Percentiles rank a stretch among this genome's conserved stretches.
These are phyloP conservation scores for Pseudocercospora musae DNA, from an alignment of 2,329 filamentous ascomycete genomes.

Conservation along the genomic window DNA sequence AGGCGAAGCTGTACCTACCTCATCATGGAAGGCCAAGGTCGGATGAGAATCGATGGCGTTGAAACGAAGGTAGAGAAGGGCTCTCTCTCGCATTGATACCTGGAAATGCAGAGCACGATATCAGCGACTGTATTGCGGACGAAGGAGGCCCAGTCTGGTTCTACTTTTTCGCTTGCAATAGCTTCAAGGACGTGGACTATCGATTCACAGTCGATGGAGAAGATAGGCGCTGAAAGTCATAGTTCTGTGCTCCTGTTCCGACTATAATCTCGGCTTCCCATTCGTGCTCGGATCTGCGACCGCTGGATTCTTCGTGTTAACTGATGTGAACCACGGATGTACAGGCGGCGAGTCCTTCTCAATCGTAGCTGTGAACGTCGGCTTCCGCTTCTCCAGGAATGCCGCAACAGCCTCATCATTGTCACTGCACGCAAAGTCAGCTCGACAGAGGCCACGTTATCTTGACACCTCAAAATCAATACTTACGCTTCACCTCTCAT, in stretches of 20 bases:
- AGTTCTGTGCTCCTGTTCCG: not conserved
- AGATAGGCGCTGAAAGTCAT: not conserved
- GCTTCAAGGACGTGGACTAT: slow-evolving; percentile 12
- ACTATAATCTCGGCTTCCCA: slow-evolving; percentile 17
- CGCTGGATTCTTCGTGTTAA: slow-evolving; percentile 20
- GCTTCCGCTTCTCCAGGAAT: slow-evolving; percentile 22
- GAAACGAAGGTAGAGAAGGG: slow-evolving; percentile 35
- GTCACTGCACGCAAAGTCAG: slow-evolving; percentile 6
- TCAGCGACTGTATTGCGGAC: slow-evolving; percentile 16
- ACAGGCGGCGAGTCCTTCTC: slow-evolving; percentile 21
- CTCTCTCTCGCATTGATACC: slow-evolving; percentile 41
- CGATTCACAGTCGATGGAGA: slow-evolving; percentile 4
- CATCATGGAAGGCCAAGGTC: slow-evolving; percentile 38
- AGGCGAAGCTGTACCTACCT: slow-evolving; percentile 47
- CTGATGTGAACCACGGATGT: slow-evolving; percentile 18
- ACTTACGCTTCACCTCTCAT: slow-evolving; percentile 21
- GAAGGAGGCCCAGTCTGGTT: slow-evolving; percentile 10
- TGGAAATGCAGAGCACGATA: slow-evolving; percentile 44
- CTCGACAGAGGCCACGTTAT: too few species aligned
- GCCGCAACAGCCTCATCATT: slow-evolving; percentile 23
- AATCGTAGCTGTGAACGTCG: slow-evolving; percentile 19
- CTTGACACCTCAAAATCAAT: too few species aligned
- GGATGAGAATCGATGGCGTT: slow-evolving; percentile 39
- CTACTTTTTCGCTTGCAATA: slow-evolving; percentile 12
- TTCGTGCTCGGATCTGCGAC: slow-evolving; percentile 18